A percentile compares a stretch with the other conserved stretches of the same genome.
phyloP scores from a whole-genome alignment of 2,329 filamentous ascomycete species.

The Colletotrichum brevisporum region DNA sequence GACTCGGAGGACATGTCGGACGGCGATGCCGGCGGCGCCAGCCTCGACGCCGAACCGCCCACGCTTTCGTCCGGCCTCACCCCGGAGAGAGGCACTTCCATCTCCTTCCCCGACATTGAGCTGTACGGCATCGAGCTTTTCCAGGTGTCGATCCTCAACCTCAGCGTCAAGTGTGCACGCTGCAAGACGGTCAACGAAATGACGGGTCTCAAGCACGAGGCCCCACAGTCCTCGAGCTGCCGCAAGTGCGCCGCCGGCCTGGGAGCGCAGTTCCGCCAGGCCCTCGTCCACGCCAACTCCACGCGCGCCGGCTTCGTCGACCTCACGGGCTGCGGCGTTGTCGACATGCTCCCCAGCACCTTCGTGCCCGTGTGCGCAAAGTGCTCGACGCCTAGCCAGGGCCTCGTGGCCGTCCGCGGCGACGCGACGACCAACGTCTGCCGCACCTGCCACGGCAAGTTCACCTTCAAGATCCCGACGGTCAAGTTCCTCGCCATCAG shows the following conservation, averaged over 20 bases:
- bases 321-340: slow-evolving; percentile 79
- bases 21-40: slow-evolving; percentile 59
- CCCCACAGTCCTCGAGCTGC: slow-evolving; percentile 67
- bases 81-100: slow-evolving; percentile 78
- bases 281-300: slow-evolving; percentile 81
- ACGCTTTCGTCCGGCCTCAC: slow-evolving; percentile 53
- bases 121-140: slow-evolving; percentile 84
- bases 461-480: slow-evolving; percentile 84
- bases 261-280: slow-evolving; percentile 71
- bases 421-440: slow-evolving; percentile 82
- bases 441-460: slow-evolving; percentile 83
- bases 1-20: slow-evolving; percentile 64
- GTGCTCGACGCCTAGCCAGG: slow-evolving; percentile 79
- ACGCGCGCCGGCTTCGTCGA: slow-evolving; percentile 85
- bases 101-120: slow-evolving; percentile 84
- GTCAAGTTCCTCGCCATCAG: slow-evolving; percentile 83
- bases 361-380: slow-evolving; percentile 84
- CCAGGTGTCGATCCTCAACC: slow-evolving; percentile 74
- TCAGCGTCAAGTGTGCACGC: slow-evolving; percentile 83
- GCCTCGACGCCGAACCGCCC: slow-evolving; percentile 50
- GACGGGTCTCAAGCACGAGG: slow-evolving; percentile 72
- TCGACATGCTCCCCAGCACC: slow-evolving; percentile 83
- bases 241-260: slow-evolving; percentile 71
- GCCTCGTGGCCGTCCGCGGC: slow-evolving; percentile 80
- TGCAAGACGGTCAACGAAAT: slow-evolving; percentile 83